Evolutionary conservation across 192 early-diverging fungal species (phyloP), one percentile per base, ranked within the genome.

Genomic region (Linderina pennispora): DNA sequence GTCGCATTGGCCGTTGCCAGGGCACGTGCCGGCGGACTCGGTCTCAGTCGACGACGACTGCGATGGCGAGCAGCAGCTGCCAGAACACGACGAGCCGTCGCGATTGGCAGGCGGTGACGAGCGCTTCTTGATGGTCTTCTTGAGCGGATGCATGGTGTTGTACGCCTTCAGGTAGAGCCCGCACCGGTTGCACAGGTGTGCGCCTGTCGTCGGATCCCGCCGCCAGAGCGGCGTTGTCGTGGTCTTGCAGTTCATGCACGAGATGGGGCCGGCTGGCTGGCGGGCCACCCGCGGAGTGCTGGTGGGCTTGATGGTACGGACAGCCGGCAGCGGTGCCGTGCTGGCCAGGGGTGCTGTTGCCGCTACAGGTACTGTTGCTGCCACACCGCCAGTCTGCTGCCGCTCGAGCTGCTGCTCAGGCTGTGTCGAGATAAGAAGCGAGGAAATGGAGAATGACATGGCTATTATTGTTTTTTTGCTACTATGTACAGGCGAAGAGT

Each of bases 111-210:
- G 28, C 6, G 28, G 6, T 31, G 28, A 11, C 28, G 5, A 5
- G 6, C 11, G 28, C 28, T 31, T 31, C 28, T 31, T 31, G 25
- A 65, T 72, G 17, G 58, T 72, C 17, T 53, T 38, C 3, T 43
- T 64, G 3, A 72, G 46, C 16, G 72, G 72, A 23, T 68, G 72
- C 61, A 75, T 65, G n/a, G 53, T 43, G 37, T 64, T 68, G 65
- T 75, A 75, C 4, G 72, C 61, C 38, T 69, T 69, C 39, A 65
- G 62, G 42, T 76, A 76, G 24, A 76, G 46, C 2, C 83, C 82
- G 50, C 88, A 90, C 8, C 86, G 85, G 59, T 90, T 90, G 50
- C 88, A 90, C 38, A 88, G 80, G 18, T 85, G 82, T 18, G 78
- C 77, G 32, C 83, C 85, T 7, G 66, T 53, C 19, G 75, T 74